Evolutionary conservation across 2,329 filamentous ascomycete species (phyloP).

Genomic region (Nannizziopsis arthrosporioides): DNA sequence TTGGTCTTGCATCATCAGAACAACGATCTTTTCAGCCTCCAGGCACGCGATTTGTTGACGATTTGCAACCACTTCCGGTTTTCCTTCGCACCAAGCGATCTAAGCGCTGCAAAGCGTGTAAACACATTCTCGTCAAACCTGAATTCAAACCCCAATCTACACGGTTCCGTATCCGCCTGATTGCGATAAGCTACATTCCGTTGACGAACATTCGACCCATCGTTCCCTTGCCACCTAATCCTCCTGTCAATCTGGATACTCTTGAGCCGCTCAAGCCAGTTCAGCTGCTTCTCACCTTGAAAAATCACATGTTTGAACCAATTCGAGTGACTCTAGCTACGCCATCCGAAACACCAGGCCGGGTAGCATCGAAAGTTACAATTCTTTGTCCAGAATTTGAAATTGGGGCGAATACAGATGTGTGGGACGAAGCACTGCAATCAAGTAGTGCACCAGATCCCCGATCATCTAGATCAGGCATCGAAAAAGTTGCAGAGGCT

Average conservation of each 20-base stretch:
- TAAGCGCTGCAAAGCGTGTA: constrained; percentile 83
- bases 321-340: constrained; percentile 82
- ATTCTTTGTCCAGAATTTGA: constrained; percentile 91
- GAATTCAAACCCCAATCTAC: constrained; percentile 82
- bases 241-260: constrained; percentile 34
- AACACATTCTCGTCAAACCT: constrained; percentile 89
- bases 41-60: constrained; percentile 52
- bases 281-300: constrained; percentile 81
- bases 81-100: constrained; percentile 83
- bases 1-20: constrained; percentile 45
- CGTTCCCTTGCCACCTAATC: constrained; percentile 34
- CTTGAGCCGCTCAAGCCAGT: constrained; percentile 42
- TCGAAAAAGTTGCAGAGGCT: constrained; percentile 55
- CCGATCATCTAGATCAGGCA: constrained; percentile 33
- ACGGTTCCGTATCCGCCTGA: constrained; percentile 81
- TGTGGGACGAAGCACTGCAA: constrained; percentile 82
- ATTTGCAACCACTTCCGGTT: constrained; percentile 70
- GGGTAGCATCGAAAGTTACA: constrained; percentile 68
- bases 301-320: constrained; percentile 86
- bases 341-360: constrained; percentile 64
- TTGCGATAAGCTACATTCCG: constrained; percentile 81
- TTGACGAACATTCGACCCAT: constrained; percentile 56
- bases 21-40: constrained; percentile 43
- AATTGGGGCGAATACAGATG: constrained; percentile 84
- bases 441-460: constrained; percentile 35